Base-by-base conservation (phyloP, 352 stramenopile species). In the Pythium phragmitis region DNA sequence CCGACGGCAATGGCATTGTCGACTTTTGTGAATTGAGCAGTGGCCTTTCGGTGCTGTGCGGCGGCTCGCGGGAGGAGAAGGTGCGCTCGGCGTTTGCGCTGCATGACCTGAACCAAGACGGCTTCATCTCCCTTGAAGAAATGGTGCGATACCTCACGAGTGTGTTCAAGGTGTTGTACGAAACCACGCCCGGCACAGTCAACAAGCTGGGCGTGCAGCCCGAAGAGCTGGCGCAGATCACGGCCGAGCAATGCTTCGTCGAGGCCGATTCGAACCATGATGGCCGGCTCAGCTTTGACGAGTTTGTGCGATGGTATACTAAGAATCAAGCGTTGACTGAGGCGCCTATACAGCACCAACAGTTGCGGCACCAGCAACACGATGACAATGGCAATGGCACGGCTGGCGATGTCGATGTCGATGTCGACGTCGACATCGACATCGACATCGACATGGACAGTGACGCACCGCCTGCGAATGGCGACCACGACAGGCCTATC, bases 91-190 rank as follows among this genome's bases (percentile, higher is more conserved):
- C 89, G n/a, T 97, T 97, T 68, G 79, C 74, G 16, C 73, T 97
- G 6, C 96, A 94, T 56, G 87, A 96, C 67, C 65, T 94, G 11
- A 93, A 97, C 62, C 80, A 92, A 26, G 85, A 96, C 59, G 88
- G 87, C 0, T 87, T 84, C 41, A 93, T 97, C 33, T 88, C 80
- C 2, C 45, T 93, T n/a, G 84, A 92, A n/a, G 89, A 97, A 60
- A 96, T 97, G 89, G 75, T 79, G 39, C 82, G 83, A 21, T 96
- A 97, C 58, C 64, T 97, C 14, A 78, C 76, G 2, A 85, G 80
- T 37, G 88, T 97, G 21, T 97, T 96, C 48, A 92, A 91, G 58
- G 82, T 96, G 14, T 60, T 96, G 41, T 96, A 92, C 60, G 84
- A 92, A 57, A 91, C 86, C 5, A 95, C 76, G 47, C 73, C 84